Percentiles rank a stretch among this genome's conserved stretches.
These are phyloP conservation scores for Paramecium primaurelia DNA, from an alignment of 73 alveolate species.

Conservation along the genomic window DNA sequence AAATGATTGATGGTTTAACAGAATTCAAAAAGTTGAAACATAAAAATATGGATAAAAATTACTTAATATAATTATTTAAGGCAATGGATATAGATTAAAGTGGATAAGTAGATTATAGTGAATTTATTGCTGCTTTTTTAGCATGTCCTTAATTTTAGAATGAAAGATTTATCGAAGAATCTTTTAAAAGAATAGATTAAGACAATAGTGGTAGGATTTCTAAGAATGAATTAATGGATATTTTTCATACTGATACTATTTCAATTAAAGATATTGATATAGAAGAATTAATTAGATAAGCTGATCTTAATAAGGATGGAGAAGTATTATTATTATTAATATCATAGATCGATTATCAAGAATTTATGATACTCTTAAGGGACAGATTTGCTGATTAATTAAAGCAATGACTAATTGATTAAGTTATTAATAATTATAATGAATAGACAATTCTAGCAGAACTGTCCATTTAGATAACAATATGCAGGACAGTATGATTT, in stretches of 20 bases:
- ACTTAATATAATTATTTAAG: constrained; percentile 17
- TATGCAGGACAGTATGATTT: not conserved
- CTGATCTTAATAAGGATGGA: constrained; percentile 60
- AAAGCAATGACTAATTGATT: not conserved
- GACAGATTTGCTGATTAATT: not conserved
- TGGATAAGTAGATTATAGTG: constrained; percentile 50
- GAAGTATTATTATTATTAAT: not conserved
- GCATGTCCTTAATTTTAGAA: not conserved
- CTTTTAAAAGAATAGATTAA: constrained; percentile 32
- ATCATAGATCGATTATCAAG: constrained; percentile 19
- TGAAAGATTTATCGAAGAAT: constrained; percentile 54
- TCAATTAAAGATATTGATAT: constrained; percentile 26
- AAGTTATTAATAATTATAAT: not conserved
- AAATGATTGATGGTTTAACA: constrained; percentile 34
- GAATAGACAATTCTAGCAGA: not conserved
- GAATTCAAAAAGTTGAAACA: constrained; percentile 39
- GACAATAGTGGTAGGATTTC: constrained; percentile 48
- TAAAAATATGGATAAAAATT: constrained; percentile 37
- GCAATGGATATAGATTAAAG: constrained; percentile 15
- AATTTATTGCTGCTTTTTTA: constrained; percentile 8
- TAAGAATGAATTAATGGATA: constrained; percentile 24
- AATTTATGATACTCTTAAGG: not conserved
- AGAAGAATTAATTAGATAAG: constrained; percentile 6
- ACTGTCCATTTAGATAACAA: not conserved
- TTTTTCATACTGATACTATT: not conserved